These are phyloP conservation scores for Ceratocystis harringtonii DNA, from an alignment of 2,329 filamentous ascomycete genomes.

Conservation along the genomic window DNA sequence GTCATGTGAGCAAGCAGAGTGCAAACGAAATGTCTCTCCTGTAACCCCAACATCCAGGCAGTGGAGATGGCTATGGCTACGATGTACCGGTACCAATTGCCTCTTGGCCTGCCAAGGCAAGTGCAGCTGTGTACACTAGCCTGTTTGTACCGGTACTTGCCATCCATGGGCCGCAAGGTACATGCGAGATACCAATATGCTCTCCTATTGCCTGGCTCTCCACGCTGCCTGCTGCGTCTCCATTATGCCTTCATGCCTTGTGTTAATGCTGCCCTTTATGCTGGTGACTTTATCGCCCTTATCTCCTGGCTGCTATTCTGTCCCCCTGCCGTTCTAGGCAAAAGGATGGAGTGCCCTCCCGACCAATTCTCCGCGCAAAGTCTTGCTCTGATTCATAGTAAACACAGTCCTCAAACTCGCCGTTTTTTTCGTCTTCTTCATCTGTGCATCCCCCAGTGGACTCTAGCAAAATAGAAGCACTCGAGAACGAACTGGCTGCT, in stretches of 20 bases:
- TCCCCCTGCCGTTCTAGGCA: background rate
- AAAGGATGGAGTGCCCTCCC: background rate
- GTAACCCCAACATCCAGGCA: background rate
- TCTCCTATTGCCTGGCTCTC: background rate
- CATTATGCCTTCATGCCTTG: background rate
- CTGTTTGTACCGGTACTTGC: background rate
- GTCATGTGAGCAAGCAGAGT: background rate
- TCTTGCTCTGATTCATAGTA: background rate
- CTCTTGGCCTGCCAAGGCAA: no score
- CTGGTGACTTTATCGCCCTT: background rate
- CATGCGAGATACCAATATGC: background rate
- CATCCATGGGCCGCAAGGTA: background rate
- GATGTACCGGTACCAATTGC: background rate
- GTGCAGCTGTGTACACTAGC: no score
- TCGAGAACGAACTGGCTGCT: background rate
- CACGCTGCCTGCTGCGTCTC: no score
- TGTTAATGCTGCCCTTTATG: background rate
- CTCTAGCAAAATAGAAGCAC: background rate
- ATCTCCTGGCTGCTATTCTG: background rate
- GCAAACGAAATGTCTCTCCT: background rate
- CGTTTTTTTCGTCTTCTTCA: background rate
- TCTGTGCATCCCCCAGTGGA: background rate
- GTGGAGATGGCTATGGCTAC: background rate
- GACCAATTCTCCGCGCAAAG: conserved; percentile 1
- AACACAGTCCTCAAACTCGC: background rate